Evolutionary conservation across 225 moss, liverwort and hornwort genomes (phyloP).

Genomic region (Sphagnum contortum): DNA sequence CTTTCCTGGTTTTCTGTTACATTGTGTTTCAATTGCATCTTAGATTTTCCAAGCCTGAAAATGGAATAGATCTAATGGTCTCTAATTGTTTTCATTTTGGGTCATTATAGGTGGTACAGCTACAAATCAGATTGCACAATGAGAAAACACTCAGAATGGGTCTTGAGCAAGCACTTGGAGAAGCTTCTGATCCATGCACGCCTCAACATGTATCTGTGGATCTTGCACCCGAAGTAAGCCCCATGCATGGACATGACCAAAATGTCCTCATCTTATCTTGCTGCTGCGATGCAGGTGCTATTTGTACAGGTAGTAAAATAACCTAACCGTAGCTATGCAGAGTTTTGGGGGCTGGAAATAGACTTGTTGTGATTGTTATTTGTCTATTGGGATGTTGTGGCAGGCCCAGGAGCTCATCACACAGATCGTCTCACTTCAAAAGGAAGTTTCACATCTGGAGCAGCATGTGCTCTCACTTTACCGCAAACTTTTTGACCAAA

Average conservation of each 20-base stretch:
- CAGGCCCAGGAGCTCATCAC: constrained; percentile 79
- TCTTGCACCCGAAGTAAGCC: constrained; percentile 41
- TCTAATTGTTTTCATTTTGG: constrained; percentile 1
- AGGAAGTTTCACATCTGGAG: constrained; percentile 76
- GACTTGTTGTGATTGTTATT: neutral
- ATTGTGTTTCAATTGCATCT: too few relatives aligned
- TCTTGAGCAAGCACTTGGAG: constrained; percentile 59
- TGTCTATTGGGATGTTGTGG: neutral
- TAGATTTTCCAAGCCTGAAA: too few relatives aligned
- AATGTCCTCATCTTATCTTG: neutral
- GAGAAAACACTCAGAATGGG: constrained; percentile 67
- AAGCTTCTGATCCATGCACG: constrained; percentile 6
- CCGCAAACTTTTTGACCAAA: constrained; percentile 65
- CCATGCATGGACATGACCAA: neutral
- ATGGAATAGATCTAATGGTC: too few relatives aligned
- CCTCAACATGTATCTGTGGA: constrained; percentile 11
- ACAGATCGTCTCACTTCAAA: constrained; percentile 71
- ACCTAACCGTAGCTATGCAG: too few relatives aligned
- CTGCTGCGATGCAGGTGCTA: neutral
- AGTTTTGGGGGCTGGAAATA: too few relatives aligned
- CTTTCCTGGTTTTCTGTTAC: too few relatives aligned
- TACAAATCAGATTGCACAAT: constrained; percentile 65
- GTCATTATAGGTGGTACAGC: constrained; percentile 63
- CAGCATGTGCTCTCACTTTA: constrained; percentile 80
- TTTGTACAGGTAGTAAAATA: too few relatives aligned